These are phyloP conservation scores for Phoenix roebelenii DNA, from an alignment of 176 grass and related monocot genomes.

Conservation along the genomic window DNA sequence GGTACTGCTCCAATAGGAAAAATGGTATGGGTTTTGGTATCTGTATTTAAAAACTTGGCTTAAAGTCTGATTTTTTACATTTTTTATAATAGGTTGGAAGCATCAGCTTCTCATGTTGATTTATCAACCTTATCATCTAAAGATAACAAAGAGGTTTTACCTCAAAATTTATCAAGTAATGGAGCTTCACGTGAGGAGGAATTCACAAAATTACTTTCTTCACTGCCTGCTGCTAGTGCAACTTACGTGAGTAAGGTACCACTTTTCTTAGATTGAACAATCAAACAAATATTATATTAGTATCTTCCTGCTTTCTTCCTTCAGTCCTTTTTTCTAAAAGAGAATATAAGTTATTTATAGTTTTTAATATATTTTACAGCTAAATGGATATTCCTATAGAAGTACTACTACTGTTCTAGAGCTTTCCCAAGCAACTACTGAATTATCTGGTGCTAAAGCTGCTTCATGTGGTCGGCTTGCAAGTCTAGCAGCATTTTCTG, in stretches of 20 bases:
- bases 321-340: no score
- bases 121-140: slow-evolving; percentile 40
- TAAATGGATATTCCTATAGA: slow-evolving; percentile 23
- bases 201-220: slow-evolving; percentile 10
- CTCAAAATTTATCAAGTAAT: slow-evolving; percentile 26
- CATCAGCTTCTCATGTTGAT: slow-evolving; percentile 57
- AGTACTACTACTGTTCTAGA: slow-evolving; percentile 32
- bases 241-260: slow-evolving; percentile 27
- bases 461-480: slow-evolving; percentile 73
- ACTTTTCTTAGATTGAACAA: background rate
- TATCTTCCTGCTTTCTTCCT: no score
- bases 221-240: slow-evolving; percentile 5
- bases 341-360: no score
- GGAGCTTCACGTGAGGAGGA: slow-evolving; percentile 23
- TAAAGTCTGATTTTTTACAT: slow-evolving; percentile 6
- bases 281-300: no score
- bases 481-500: slow-evolving; percentile 43
- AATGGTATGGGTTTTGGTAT: no score
- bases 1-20: no score
- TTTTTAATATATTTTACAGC: slow-evolving; percentile 27
- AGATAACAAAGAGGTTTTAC: slow-evolving; percentile 20
- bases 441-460: slow-evolving; percentile 95
- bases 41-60: no score
- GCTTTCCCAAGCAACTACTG: slow-evolving; percentile 64
- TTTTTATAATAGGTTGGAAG: slow-evolving; percentile 57